Base-by-base conservation (phyloP, 1,139 yeast genomes). In the Yamadazyma taylorii region DNA sequence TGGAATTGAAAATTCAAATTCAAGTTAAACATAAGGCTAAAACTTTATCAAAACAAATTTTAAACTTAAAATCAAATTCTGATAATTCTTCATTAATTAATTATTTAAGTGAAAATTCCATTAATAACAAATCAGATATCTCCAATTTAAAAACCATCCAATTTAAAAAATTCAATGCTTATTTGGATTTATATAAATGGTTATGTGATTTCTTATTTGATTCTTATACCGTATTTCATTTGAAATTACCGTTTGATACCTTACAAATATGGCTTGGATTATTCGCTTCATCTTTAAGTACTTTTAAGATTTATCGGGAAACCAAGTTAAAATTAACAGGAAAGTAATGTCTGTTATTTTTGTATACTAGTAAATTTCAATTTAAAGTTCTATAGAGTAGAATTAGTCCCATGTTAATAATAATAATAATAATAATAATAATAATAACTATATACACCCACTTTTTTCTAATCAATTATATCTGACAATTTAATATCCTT, bases 251-350 rank as follows among this genome's bases (percentile, higher is more conserved):
- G 5, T 71, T 71, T 50, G 63, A 57, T 25, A 70, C 76, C 30
- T 48, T 68, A 32, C 77, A 71, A 47, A 70, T 70, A 17, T 71
- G 75, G 76, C 65, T 70, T 69, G 77, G 77, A 7, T 66, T 71
- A 26, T 56, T 62, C 46, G 75, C 77, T 7, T 56, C 73, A 7
- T 41, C 54, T 13, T 58, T 71, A 45, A 67, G 75, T 47, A 59
- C 68, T 6, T 47, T 60, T 35, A 71, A 70, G 51, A 49, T 71
- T 24, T 71, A 57, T 49, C 55, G 76, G 25, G 75, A 70, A 43
- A 66, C 71, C 3, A 66, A 62, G 45, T 56, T 53, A 47, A 53
- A 42, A 16, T 15, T 27, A 27, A 10, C 25, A 14, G 12, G 24
- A 34, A 28, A 23, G 33, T 32, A n/a, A 21, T 24, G 15, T 28